Conservation (phyloP, 208 protist species). For the Trypanosoma melophagium region DNA sequence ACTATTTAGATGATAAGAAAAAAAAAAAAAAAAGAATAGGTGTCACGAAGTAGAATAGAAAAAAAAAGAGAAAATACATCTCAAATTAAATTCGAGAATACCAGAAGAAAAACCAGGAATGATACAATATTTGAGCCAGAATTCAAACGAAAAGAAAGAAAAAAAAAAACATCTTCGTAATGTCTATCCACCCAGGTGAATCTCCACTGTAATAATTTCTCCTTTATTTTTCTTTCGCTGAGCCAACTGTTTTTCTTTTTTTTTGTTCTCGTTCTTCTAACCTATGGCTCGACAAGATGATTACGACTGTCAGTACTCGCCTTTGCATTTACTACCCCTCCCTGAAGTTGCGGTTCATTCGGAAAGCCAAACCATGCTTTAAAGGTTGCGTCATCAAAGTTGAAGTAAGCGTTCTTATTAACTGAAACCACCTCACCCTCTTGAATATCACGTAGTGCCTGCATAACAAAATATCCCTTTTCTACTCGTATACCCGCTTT, state of each 20-base stretch:
- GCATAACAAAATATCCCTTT: conserved; percentile 86
- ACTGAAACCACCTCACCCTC: conserved; percentile 72
- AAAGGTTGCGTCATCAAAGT: conserved; percentile 87
- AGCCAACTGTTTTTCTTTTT: neutral
- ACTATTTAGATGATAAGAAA: too few relatives aligned
- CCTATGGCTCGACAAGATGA: neutral
- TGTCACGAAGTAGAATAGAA: neutral
- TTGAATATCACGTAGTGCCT: conserved; percentile 83
- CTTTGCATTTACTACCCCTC: conserved; percentile 9
- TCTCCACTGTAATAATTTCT: too few relatives aligned
- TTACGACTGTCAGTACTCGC: neutral
- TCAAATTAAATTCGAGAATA: too few relatives aligned
- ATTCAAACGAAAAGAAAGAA: too few relatives aligned
- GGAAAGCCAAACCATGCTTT: conserved; percentile 86
- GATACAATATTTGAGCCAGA: too few relatives aligned
- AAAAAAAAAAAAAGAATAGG: too few relatives aligned
- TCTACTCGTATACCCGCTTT: conserved; percentile 46
- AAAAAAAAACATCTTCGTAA: too few relatives aligned
- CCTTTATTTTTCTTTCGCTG: neutral
- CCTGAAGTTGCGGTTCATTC: conserved; percentile 56
- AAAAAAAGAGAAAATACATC: neutral
- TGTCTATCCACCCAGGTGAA: too few relatives aligned
- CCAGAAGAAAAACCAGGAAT: too few relatives aligned
- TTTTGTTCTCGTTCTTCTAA: neutral
- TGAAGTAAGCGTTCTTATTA: conserved; percentile 86